Conservation (phyloP, 108 stramenopile genomes). For the Nitzschia palea region DNA sequence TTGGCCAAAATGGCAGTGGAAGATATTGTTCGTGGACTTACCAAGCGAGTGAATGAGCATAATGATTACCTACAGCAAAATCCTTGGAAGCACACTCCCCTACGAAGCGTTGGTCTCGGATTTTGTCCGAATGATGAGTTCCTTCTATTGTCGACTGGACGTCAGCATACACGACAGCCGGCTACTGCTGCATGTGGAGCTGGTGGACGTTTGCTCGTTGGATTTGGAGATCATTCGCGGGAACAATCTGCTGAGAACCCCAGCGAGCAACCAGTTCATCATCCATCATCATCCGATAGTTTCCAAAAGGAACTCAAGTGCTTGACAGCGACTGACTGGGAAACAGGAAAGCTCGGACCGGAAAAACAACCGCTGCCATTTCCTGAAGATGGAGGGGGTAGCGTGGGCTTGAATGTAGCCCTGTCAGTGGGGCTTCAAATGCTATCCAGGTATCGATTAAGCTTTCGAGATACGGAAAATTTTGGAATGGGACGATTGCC, state of each 20-base stretch:
- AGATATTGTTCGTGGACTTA: constrained; percentile 52
- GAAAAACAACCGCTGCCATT: constrained; percentile 38
- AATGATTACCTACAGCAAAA: constrained; percentile 45
- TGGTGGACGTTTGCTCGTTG: constrained; percentile 71
- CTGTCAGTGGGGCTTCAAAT: constrained; percentile 73
- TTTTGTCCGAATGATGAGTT: constrained; percentile 59
- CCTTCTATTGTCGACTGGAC: constrained; percentile 62
- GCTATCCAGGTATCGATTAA: constrained; percentile 71
- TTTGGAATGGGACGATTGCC: constrained; percentile 80
- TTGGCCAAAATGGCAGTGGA: constrained; percentile 81
- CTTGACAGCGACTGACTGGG: constrained; percentile 53
- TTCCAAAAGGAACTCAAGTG: constrained; percentile 77
- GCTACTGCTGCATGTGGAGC: constrained; percentile 66
- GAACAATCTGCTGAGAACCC: constrained; percentile 15
- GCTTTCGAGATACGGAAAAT: constrained; percentile 65
- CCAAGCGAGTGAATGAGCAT: constrained; percentile 63
- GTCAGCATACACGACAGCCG: constrained; percentile 43
- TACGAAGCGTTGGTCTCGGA: constrained; percentile 52
- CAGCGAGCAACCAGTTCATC: constrained; percentile 7
- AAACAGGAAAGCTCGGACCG: constrained; percentile 14
- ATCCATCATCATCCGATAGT: constrained; percentile 33
- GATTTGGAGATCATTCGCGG: constrained; percentile 48
- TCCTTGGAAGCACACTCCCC: constrained; percentile 37
- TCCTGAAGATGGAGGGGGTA: constrained; percentile 80
- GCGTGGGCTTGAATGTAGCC: constrained; percentile 63